Base-by-base conservation (phyloP, 768 basidiomycete genomes). In the Hygrophorus pudorinus region DNA sequence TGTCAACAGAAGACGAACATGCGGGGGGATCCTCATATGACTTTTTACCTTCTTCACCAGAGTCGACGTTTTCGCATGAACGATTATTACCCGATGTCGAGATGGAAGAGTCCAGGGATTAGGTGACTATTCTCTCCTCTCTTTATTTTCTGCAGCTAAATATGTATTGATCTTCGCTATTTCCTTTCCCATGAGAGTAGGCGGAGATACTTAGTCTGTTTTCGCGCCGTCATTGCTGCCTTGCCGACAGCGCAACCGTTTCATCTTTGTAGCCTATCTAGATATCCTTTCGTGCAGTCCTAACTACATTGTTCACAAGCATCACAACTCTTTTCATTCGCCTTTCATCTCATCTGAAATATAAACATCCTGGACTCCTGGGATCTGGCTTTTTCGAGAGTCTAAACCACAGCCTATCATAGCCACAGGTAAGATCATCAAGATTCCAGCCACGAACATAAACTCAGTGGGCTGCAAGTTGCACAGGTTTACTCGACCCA, bases 11-110 rank as follows among this genome's bases (percentile, higher is more conserved):
- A 40, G 9, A 16, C n/a, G 16, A 9, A 24, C 17, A 21, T 9
- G 38, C n/a, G 27, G 17, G 8, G 38, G 18, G n/a, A n/a, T 48
- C 58, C 34, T 56, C 61, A 45, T 75, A 71, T 52, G 68, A 67
- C 44, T 57, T 62, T 38, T 57, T 72, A 31, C 66, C 66, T 32
- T 73, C 74, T 41, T 68, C 71, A 21, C 67, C 67, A 3, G 71
- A 70, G 38, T 71, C 67, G 2, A 55, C 59, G 14, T 43, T 65
- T 34, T 60, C 60, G 17, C 62, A 63, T 52, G 66, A 65, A 51
- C 68, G 66, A 27, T 59, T 70, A 34, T 52, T 71, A 44, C 53
- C 53, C 48, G 34, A 50, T 45, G 21, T 47, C 42, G 52, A 52
- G 38, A 46, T 46, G 28, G 27, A 51, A 16, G 37, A 40, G 21